Base-by-base conservation (phyloP, 208 protist species). In the Entamoeba moshkovskii region DNA sequence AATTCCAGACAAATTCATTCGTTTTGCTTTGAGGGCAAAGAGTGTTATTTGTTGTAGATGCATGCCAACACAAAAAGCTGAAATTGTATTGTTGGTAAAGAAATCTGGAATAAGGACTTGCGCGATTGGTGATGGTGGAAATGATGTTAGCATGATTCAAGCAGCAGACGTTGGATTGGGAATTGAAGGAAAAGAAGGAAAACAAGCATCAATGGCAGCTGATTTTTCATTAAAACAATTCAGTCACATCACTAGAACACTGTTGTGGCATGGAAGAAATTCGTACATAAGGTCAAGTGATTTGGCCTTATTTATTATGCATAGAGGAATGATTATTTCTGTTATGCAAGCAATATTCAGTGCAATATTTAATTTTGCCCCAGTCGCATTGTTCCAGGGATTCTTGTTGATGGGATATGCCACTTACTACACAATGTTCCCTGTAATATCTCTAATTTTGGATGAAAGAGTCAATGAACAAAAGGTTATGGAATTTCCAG, bases 101-200 rank as follows among this genome's bases (percentile, higher is more conserved):
- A 94, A 96, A 0, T 95, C 93, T 16, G 93, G 94, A 47, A 95
- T 95, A 94, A 91, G 94, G 33, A 97, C 95, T 25, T 94, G 96
- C 46, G 98, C 98, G 2, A 99, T 99, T 93, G 98, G 98, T 44
- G 98, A 99, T 96, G 98, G 98, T 92, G 98, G 98, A 92, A 99
- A 99, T 95, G 98, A 99, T 94, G 98, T 99, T 3, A 96, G 96
- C 13, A 99, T 99, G 98, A 98, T 98, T 91, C 93, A 94, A 18
- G 94, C 96, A 92, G 96, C 96, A 13, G 94, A 96, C 93, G 94
- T 96, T 44, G 96, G 96, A 92, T 44, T 96, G 33, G 94, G 92
- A 47, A 98, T 99, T 94, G 98, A 98, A 49, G 98, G 98, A 25
- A 98, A 98, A 94, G 98, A 99, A 95, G 98, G 98, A 46, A 98